Evolutionary conservation across 164 flowering plant genomes (phyloP).

Genomic region (Stephania cephalantha): DNA sequence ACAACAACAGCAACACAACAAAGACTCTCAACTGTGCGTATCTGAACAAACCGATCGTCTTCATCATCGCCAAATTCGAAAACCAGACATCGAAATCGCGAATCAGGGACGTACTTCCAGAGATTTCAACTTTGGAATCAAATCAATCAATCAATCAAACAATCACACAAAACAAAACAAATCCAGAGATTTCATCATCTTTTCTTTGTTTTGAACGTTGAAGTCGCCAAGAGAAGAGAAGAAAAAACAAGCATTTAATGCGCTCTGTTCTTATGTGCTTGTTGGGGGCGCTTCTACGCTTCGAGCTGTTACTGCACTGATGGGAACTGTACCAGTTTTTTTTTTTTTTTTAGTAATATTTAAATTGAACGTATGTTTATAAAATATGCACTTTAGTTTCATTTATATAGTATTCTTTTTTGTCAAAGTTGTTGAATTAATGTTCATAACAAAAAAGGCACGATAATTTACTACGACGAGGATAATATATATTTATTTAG

Average conservation of each 20-base stretch:
- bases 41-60: no score
- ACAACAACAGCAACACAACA: neutral
- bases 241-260: neutral
- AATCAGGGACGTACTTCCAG: neutral
- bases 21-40: no score
- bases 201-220: neutral
- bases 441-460: no score
- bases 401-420: no score
- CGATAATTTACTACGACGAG: no score
- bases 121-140: neutral
- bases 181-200: neutral
- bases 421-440: no score
- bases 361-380: no score
- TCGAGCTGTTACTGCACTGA: neutral
- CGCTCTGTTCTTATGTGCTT: neutral
- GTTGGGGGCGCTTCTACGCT: neutral
- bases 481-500: no score
- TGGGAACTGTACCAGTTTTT: neutral
- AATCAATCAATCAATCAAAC: neutral
- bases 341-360: no score
- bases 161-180: neutral
- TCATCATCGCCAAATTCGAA: neutral
- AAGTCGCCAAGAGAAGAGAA: neutral
- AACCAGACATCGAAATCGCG: neutral
- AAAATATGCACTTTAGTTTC: no score